Percentiles rank a stretch among this genome's conserved stretches.
Conservation (phyloP, 441 rosid genomes). For the Arabidopsis hybrid region DNA sequence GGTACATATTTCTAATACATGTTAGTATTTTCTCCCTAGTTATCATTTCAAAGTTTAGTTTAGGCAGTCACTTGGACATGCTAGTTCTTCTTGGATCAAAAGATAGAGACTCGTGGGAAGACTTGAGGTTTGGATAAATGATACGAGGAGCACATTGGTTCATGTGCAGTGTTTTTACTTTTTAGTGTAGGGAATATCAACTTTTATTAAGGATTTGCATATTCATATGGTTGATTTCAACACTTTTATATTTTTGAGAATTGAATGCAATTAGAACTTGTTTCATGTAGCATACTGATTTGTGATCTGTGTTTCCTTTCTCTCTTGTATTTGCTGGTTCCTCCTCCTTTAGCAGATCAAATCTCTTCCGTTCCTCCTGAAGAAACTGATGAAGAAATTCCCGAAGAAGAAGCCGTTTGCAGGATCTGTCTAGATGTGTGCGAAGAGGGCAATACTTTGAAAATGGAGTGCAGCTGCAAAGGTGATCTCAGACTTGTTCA, state of each 20-base stretch:
- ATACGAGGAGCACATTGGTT: background rate
- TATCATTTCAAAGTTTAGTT: slow-evolving; percentile 19
- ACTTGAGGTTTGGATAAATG: slow-evolving; percentile 13
- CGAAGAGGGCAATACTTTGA: slow-evolving; percentile 90
- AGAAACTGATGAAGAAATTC: slow-evolving; percentile 85
- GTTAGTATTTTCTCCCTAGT: background rate
- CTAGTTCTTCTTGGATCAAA: slow-evolving; percentile 9
- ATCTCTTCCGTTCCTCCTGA: slow-evolving; percentile 57
- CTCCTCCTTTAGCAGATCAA: slow-evolving; percentile 60
- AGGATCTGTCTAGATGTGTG: slow-evolving; percentile 90
- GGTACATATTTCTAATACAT: slow-evolving; percentile 53
- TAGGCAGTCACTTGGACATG: slow-evolving; percentile 5
- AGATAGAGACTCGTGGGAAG: background rate
- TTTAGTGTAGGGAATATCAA: slow-evolving; percentile 1
- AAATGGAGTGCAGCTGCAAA: slow-evolving; percentile 99
- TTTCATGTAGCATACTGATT: slow-evolving; percentile 12
- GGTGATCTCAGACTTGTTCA: slow-evolving; percentile 94
- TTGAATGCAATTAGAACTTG: slow-evolving; percentile 7
- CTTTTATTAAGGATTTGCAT: background rate
- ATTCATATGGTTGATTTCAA: background rate
- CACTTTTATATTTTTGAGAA: background rate
- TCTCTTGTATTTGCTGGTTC: slow-evolving; percentile 23
- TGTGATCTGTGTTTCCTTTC: background rate
- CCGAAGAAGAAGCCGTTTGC: slow-evolving; percentile 97
- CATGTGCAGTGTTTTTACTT: background rate